phyloP scores from a whole-genome alignment of 176 grass and related monocot species.

The Phyllostachys edulis region DNA sequence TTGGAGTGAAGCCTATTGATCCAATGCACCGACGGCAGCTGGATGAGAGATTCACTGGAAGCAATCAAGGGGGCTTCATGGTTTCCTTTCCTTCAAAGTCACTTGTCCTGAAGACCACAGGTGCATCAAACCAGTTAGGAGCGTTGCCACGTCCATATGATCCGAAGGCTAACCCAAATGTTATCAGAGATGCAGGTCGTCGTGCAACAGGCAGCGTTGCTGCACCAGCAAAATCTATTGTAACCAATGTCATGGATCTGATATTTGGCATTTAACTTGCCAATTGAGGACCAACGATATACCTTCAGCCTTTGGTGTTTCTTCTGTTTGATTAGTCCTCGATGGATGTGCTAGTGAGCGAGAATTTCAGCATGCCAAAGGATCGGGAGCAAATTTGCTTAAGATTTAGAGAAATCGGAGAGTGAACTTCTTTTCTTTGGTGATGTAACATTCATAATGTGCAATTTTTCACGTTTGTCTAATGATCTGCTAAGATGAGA shows the following conservation, averaged over 20 bases:
- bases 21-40: conserved; percentile 55
- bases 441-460: conserved; percentile 23
- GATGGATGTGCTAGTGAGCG: neutral
- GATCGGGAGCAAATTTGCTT: conserved; percentile 8
- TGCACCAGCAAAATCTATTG: conserved; percentile 64
- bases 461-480: conserved; percentile 6
- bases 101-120: conserved; percentile 27
- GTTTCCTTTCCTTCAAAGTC: conserved; percentile 57
- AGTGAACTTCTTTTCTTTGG: conserved; percentile 13
- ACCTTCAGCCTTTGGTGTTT: neutral
- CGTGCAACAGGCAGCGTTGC: conserved; percentile 52
- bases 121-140: conserved; percentile 48
- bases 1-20: conserved; percentile 91
- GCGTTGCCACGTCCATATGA: conserved; percentile 52
- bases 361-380: conserved; percentile 2
- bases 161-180: conserved; percentile 39
- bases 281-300: conserved; percentile 1
- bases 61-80: conserved; percentile 70
- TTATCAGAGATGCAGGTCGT: conserved; percentile 37
- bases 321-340: neutral
- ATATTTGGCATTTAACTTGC: conserved; percentile 75
- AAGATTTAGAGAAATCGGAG: neutral
- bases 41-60: conserved; percentile 47
- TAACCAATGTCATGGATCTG: conserved; percentile 76
- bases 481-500: conserved; percentile 29